Evolutionary conservation across 345 rosid species (phyloP), one percentile per base, ranked within the genome.

Genomic region (Anastatica hierochuntica): DNA sequence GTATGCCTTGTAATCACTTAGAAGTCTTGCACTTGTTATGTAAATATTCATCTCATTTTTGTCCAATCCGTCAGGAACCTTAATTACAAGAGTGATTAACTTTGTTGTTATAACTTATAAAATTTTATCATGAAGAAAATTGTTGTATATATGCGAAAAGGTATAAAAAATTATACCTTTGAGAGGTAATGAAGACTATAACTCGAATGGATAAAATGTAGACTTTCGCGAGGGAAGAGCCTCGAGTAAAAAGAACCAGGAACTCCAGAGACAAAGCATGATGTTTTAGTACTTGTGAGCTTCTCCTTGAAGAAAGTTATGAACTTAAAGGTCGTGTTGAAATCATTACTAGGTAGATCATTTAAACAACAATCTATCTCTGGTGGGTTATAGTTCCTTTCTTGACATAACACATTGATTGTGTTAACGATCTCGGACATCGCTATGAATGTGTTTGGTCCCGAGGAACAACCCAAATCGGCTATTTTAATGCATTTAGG

Each of bases 221-320:
- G 58, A 19, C 55, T 57, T 1, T 44, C 49, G 3, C 42, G 23
- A 17, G 76, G 67, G 12, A 80, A 74, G 20, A 83, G 82, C 51
- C 76, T 80, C 2, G 58, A 61, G n/a, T 77, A 74, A 37, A 80
- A 77, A n/a, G 72, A 72, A 24, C 84, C 80, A 0, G 84, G 76
- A n/a, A 72, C 56, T 18, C 73, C 79, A 43, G 67, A 46, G 21
- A 79, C 29, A 14, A 58, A 71, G 61, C 62, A 68, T 0, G 49
- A 47, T 20, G 15, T 44, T 30, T 45, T 19, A 14, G 21, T 42
- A 3, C 37, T 43, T 9, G 39, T 16, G 36, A 21, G 11, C 7
- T 46, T 54, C 14, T 23, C 30, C 2, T 46, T 33, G 43, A 20
- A 43, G 40, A 55, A 69, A 4, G n/a, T 7, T 39, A 73, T 69